A percentile compares a stretch with the other conserved stretches of the same genome.
phyloP scores from a whole-genome alignment of 768 basidiomycete species.

The Cubamyces lactineus region DNA sequence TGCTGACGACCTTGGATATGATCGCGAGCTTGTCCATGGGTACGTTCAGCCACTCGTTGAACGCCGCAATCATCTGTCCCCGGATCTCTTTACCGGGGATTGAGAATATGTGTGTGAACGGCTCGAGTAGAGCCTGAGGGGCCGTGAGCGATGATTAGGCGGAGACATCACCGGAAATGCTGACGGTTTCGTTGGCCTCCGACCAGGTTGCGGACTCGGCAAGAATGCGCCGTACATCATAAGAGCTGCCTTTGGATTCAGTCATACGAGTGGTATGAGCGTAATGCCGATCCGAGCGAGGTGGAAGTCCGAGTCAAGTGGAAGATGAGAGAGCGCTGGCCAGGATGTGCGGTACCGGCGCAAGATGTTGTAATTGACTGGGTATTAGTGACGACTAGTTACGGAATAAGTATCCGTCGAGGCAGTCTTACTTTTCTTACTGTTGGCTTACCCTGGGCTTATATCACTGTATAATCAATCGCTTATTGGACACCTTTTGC shows the following conservation, averaged over 20 bases:
- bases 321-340: neutral
- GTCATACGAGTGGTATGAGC: neutral
- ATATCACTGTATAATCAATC: neutral
- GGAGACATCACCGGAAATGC: neutral
- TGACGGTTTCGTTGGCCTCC: conserved; percentile 28
- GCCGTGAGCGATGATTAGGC: neutral
- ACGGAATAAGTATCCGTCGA: no score
- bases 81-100: conserved; percentile 95
- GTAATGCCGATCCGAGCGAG: neutral
- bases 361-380: no score
- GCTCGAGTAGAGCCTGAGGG: conserved; percentile 70
- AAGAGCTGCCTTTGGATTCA: neutral
- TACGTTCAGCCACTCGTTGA: conserved; percentile 91
- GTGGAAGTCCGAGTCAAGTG: neutral
- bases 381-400: no score
- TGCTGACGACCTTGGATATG: conserved; percentile 83
- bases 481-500: neutral
- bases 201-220: conserved; percentile 25
- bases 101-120: conserved; percentile 80
- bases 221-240: conserved; percentile 21
- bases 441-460: no score
- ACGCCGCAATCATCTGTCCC: conserved; percentile 84
- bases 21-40: conserved; percentile 68
- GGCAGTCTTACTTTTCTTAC: no score
- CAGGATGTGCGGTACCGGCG: no score